Evolutionary conservation across 176 grass and related monocot species (phyloP), one percentile per base, ranked within the genome.

Genomic region (Aegilops speltoides): DNA sequence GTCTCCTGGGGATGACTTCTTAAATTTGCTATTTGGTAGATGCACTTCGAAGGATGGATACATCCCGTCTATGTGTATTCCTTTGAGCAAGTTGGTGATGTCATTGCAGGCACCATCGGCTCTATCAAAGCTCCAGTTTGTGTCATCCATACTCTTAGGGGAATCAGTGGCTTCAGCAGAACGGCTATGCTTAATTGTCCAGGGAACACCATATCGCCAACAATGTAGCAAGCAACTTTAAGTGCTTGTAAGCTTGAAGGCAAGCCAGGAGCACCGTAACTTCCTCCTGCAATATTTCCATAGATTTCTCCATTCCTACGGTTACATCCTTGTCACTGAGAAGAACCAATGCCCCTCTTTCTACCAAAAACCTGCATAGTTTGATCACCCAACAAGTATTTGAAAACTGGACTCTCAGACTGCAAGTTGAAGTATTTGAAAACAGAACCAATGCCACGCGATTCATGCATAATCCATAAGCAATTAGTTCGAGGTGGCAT

Each of bases 1-100:
- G 61, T 48, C 29, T 60, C 96, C 88, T 46, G 93, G 93, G 43
- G 83, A 74, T 46, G 96, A 89, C 85, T 98, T 98, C 64, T 86
- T 94, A 77, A 98, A 98, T 73, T 91, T 94, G 84, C 93, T 98
- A 66, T 96, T 98, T 26, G 96, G 96, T 23, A 77, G 75, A 89
- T 92, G 87, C 13, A 98, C 81, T 70, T 92, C 64, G 89, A 91
- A 98, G 9, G 77, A 80, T 73, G 86, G 91, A 89, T 76, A 88
- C 72, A 90, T 78, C n/a, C 68, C 69, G 61, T 79, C 46, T 59
- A 94, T 78, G 8, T 88, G 85, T 84, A 96, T 84, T 63, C 81
- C 72, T 60, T 94, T 79, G 60, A 98, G 63, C 37, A 60, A 78
- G 64, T 70, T 69, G 8, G 52, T 89, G 69, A 97, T 89, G 68